Percentiles rank a stretch among this genome's conserved stretches.
Evolutionary conservation across 306 rosid genomes (phyloP).

Genomic region (Cucumis cinereus): DNA sequence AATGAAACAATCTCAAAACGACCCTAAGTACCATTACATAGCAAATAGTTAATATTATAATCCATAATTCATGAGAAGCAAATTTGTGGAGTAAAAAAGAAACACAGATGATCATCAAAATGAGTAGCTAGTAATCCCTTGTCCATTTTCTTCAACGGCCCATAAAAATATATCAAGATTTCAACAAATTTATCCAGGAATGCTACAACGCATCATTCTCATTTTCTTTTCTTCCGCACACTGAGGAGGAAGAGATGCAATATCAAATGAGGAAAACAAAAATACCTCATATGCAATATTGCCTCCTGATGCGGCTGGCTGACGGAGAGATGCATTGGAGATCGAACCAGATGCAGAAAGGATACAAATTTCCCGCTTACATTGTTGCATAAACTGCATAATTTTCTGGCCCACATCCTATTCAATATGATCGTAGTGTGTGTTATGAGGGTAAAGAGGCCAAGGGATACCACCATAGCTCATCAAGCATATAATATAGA

Average conservation of each 20-base stretch:
- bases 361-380: slow-evolving; percentile 86
- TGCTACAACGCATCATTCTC: not conserved
- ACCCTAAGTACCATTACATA: slow-evolving; percentile 38
- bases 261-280: not conserved
- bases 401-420: slow-evolving; percentile 98
- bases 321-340: slow-evolving; percentile 80
- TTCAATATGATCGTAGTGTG: slow-evolving; percentile 18
- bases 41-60: slow-evolving; percentile 2
- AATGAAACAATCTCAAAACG: slow-evolving; percentile 85
- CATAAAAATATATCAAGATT: not conserved
- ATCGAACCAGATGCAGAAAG: slow-evolving; percentile 88
- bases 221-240: not conserved
- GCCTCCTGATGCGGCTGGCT: slow-evolving; percentile 93
- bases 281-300: slow-evolving; percentile 76
- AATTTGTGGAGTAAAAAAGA: not conserved
- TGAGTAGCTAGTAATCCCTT: not conserved
- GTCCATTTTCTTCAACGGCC: not conserved
- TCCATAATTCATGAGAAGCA: not conserved
- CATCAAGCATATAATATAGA: not conserved
- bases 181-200: not conserved
- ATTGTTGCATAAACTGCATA: slow-evolving; percentile 83
- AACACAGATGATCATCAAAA: not conserved
- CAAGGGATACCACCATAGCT: slow-evolving; percentile 7
- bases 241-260: not conserved
- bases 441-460: slow-evolving; percentile 20